Evolutionary conservation across 1,139 yeast species (phyloP), one percentile per base, ranked within the genome.

Genomic region (Nadsonia commutata): DNA sequence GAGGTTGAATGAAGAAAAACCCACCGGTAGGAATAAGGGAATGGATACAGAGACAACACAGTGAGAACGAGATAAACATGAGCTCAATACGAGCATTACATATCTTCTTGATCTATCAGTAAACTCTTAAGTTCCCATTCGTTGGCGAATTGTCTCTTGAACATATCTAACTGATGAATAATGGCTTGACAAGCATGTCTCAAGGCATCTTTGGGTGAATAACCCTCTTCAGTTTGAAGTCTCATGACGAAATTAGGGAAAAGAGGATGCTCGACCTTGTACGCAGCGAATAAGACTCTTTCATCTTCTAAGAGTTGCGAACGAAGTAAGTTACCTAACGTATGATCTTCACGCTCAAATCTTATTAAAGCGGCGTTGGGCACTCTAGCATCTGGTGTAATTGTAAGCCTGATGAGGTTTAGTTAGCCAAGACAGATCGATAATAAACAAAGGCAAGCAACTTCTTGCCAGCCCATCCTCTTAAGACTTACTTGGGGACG

Each of bases 281-380:
- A 90, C 39, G 97, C 98, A 38, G 95, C 97, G 62, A 88, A 90
- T 40, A 90, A 62, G 18, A 90, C 99, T 51, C 81, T 76, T 41
- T 80, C 78, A 61, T 90, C 97, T 57, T 80, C 79, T 50, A 85
- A 71, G 43, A 90, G 73, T 60, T 88, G 95, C 31, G 90, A 78
- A 59, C 95, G 74, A 47, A 90, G 71, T 56, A 90, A 64, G 60
- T 90, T 90, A 20, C 95, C 98, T 47, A 90, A 71, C 1, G 99
- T 93, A 60, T 90, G 99, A 63, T 90, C 99, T 62, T 90, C 99
- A 59, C 95, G 80, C 63, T 90, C 97, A 52, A 90, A 85, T 52
- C 83, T 85, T 53, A 90, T 73, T 49, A 88, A 77, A 45, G 94
- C 93, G 42, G 97, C 94, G 62, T 90, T 90, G 31, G 97, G 95